These are phyloP conservation scores for Ceratobasidium theobromae DNA, from an alignment of 1,284 basidiomycete species.

Conservation along the genomic window DNA sequence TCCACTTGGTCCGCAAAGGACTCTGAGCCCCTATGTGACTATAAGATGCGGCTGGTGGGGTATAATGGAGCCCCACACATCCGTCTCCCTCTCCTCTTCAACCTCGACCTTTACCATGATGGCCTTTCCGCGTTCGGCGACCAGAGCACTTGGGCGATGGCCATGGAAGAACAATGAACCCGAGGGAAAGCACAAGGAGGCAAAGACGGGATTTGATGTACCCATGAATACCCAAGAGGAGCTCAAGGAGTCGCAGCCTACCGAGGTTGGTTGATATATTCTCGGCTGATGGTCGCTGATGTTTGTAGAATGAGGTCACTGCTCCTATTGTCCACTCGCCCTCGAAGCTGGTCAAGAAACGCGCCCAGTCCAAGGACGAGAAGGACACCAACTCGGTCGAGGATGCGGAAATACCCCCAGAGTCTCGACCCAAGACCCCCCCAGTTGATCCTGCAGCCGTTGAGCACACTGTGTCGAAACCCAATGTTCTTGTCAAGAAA, in stretches of 20 bases:
- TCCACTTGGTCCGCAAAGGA: not conserved
- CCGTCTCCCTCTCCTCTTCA: not conserved
- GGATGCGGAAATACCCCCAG: not conserved
- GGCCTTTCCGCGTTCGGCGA: constrained; percentile 22
- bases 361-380: not conserved
- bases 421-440: constrained; percentile 4
- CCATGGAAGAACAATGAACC: constrained; percentile 12
- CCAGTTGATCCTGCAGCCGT: constrained; percentile 2
- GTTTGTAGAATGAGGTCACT: not conserved
- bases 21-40: not conserved
- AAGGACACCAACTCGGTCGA: not conserved
- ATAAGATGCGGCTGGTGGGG: not conserved
- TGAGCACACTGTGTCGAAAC: constrained; percentile 13
- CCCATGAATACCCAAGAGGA: not conserved
- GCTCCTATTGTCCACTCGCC: constrained; percentile 5
- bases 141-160: constrained; percentile 20
- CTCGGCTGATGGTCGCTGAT: constrained; percentile 2
- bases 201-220: constrained; percentile 3
- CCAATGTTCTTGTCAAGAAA: constrained; percentile 14
- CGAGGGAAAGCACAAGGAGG: not conserved
- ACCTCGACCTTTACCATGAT: constrained; percentile 3
- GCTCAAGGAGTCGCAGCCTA: constrained; percentile 14
- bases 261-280: not conserved
- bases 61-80: not conserved
- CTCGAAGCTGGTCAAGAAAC: constrained; percentile 16